Evolutionary conservation across 2,329 filamentous ascomycete genomes (phyloP), one percentile per base, ranked within the genome.

Genomic region (Elsinoe arachidis): DNA sequence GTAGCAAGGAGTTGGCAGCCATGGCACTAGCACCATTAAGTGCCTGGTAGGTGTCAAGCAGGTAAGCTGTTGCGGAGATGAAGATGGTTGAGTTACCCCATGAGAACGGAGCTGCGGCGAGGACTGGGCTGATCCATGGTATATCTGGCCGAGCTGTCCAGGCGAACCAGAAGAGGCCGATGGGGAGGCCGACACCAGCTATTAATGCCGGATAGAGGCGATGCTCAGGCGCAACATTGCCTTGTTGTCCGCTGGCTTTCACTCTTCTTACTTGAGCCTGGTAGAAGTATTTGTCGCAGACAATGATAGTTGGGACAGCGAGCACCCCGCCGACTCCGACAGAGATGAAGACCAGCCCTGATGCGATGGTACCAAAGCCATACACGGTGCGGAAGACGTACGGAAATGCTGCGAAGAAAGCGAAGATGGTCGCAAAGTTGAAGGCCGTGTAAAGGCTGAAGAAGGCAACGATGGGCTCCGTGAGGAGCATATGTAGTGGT

Each of bases 31-130:
- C 68, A 2, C 66, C 68, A 33, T 69, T 67, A 37, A 65, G 43
- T 0, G 68, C 61, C 1, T 68, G 69, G 44, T 71, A 71, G 1
- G 68, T 62, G 55, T 72, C 68, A 5, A 66, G 68, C 0, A 76
- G 73, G 61, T 82, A 83, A 2, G 75, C 72, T 53, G 64, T 44
- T 14, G 38, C 43, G 58, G 26, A 58, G 26, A 66, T 63, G 58
- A 65, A 68, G n/a, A 67, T 61, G 17, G 57, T 57, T 21, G 66
- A 53, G 52, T 66, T 67, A 4, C 62, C 66, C 26, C 61, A 61
- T 7, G 58, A 61, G 38, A 59, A 59, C 2, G 65, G 57, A 4
- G 58, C 58, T 21, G 64, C 59, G 1, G 64, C 65, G 11, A 69
- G 56, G 1, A 65, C 59, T 3, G 65, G 66, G 9, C 60, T 60